These are phyloP conservation scores for Tritrichomonas foetus DNA, from an alignment of 208 protist species.

Conservation along the genomic window DNA sequence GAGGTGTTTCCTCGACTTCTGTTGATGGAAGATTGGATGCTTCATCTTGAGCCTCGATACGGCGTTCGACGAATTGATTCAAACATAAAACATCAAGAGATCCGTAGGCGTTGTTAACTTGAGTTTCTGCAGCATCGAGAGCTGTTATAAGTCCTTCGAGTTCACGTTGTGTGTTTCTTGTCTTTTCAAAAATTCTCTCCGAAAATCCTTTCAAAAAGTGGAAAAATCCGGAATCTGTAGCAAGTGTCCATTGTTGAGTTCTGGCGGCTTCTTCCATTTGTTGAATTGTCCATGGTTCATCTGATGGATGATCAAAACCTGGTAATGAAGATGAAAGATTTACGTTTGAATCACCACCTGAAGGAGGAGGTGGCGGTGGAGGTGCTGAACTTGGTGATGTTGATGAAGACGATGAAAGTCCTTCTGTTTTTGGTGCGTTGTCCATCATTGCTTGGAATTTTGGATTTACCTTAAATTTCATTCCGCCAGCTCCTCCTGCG, in stretches of 20 bases:
- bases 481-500: too few species aligned
- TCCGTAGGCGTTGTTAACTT: conserved; percentile 36
- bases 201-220: conserved; percentile 29
- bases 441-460: conserved; percentile 38
- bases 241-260: background rate
- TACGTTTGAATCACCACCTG: background rate
- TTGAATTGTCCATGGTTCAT: background rate
- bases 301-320: background rate
- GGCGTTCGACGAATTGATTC: conserved; percentile 33
- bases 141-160: background rate
- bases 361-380: background rate
- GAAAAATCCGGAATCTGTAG: background rate
- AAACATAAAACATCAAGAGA: conserved; percentile 34
- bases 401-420: background rate
- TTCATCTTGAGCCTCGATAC: background rate
- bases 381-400: background rate
- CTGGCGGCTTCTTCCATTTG: conserved; percentile 33
- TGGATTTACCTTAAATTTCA: background rate
- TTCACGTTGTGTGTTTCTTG: background rate
- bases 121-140: conserved; percentile 28
- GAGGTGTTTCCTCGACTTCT: background rate
- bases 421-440: background rate
- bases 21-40: background rate
- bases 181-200: conserved; percentile 17
- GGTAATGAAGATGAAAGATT: background rate